phyloP scores from a whole-genome alignment of 495 filamentous ascomycete species.

The Talaromyces nanjingensis region DNA sequence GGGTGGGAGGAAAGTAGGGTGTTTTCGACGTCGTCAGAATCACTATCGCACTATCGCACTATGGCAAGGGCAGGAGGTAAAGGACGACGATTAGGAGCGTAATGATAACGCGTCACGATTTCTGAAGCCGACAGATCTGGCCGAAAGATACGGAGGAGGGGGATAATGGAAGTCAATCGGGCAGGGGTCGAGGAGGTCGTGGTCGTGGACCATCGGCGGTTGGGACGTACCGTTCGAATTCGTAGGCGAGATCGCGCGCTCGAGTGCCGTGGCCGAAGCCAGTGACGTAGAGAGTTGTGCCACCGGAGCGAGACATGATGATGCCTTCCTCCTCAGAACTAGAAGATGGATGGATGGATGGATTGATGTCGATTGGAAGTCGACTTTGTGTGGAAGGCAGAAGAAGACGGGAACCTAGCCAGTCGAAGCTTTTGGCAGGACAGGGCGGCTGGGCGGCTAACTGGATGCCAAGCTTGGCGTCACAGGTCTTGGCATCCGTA shows the following conservation, averaged over 20 bases:
- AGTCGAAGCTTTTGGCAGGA: slow-evolving; percentile 1
- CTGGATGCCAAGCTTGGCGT: neutral
- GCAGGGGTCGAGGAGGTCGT: slow-evolving; percentile 47
- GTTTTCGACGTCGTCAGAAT: slow-evolving; percentile 5
- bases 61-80: slow-evolving; percentile 1
- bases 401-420: neutral
- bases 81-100: slow-evolving; percentile 6
- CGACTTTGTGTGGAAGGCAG: neutral
- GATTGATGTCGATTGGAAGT: neutral
- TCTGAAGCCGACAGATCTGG: slow-evolving; percentile 5
- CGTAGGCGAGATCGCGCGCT: slow-evolving; percentile 99
- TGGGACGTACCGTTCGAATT: slow-evolving; percentile 97
- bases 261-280: slow-evolving; percentile 99
- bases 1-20: slow-evolving; percentile 8
- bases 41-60: neutral
- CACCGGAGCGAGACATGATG: slow-evolving; percentile 90
- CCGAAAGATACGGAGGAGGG: slow-evolving; percentile 8
- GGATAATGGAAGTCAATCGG: slow-evolving; percentile 11
- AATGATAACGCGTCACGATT: neutral
- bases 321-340: slow-evolving; percentile 12
- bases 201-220: slow-evolving; percentile 33
- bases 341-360: neutral
- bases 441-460: neutral
- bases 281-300: slow-evolving; percentile 92
- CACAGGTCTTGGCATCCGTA: neutral